These are phyloP conservation scores for Remersonia thermophila DNA, from an alignment of 2,329 filamentous ascomycete species.

Conservation along the genomic window DNA sequence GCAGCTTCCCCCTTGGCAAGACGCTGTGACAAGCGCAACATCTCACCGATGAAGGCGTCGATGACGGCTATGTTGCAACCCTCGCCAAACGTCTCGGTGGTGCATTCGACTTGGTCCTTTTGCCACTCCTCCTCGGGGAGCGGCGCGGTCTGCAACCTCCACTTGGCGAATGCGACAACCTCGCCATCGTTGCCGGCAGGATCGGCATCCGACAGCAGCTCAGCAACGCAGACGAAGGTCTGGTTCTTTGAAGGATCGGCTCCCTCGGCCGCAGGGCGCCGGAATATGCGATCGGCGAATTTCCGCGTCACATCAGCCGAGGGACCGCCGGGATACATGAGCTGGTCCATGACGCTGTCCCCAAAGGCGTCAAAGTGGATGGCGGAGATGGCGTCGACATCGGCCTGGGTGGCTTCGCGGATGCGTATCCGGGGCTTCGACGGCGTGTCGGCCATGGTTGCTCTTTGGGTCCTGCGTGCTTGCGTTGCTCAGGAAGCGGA, in stretches of 20 bases:
- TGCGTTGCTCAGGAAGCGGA: no score
- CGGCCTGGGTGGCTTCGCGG: slow-evolving; percentile 15
- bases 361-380: slow-evolving; percentile 17
- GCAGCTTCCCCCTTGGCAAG: slow-evolving; percentile 16
- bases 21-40: slow-evolving; percentile 12
- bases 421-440: slow-evolving; percentile 12
- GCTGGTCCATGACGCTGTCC: slow-evolving; percentile 12
- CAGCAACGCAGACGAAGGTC: slow-evolving; percentile 17
- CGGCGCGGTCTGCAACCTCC: slow-evolving; percentile 14
- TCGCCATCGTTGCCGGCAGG: slow-evolving; percentile 11
- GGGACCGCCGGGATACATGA: slow-evolving; percentile 17
- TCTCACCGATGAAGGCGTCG: slow-evolving; percentile 17
- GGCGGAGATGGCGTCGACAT: slow-evolving; percentile 10
- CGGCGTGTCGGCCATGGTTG: not conserved
- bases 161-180: slow-evolving; percentile 22
- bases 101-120: slow-evolving; percentile 2
- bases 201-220: slow-evolving; percentile 6
- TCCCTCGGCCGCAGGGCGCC: not conserved
- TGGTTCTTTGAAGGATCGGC: slow-evolving; percentile 6
- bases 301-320: slow-evolving; percentile 10
- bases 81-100: slow-evolving; percentile 15
- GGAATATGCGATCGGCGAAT: slow-evolving; percentile 12
- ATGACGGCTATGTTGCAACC: slow-evolving; percentile 14
- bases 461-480: no score
- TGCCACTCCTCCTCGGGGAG: slow-evolving; percentile 20